Conservation (phyloP, 176 grass and related monocot genomes). For the Aegilops speltoides region DNA sequence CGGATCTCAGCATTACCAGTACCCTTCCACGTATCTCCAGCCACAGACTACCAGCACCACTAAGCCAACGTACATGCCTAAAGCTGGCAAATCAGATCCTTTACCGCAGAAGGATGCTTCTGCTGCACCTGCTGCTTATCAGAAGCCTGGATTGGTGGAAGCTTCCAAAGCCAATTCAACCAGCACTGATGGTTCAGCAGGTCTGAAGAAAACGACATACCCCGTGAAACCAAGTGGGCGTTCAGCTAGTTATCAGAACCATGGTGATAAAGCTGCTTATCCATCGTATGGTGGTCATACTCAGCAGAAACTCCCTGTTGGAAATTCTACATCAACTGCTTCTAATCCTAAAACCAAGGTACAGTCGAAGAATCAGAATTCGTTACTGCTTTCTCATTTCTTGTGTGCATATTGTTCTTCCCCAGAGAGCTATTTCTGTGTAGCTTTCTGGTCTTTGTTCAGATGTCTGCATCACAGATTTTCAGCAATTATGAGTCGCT, state of each 20-base stretch:
- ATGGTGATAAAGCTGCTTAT: slow-evolving; percentile 28
- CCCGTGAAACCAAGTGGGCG: slow-evolving; percentile 33
- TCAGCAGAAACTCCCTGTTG: slow-evolving; percentile 27
- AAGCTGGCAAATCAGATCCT: slow-evolving; percentile 30
- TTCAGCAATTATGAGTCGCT: neutral
- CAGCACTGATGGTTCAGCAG: slow-evolving; percentile 20
- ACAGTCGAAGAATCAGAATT: slow-evolving; percentile 32
- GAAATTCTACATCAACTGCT: slow-evolving; percentile 32
- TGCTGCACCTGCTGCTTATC: slow-evolving; percentile 34
- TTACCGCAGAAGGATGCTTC: slow-evolving; percentile 28
- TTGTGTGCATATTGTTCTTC: slow-evolving; percentile 3
- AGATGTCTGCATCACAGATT: neutral
- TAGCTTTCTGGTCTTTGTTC: slow-evolving; percentile 1
- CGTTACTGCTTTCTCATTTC: slow-evolving; percentile 8
- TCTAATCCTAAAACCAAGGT: slow-evolving; percentile 44
- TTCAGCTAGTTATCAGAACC: slow-evolving; percentile 43
- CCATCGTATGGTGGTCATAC: slow-evolving; percentile 34
- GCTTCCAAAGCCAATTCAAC: slow-evolving; percentile 30
- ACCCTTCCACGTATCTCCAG: slow-evolving; percentile 44
- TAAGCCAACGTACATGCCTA: slow-evolving; percentile 33
- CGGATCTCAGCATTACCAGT: slow-evolving; percentile 61
- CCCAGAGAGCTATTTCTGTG: neutral
- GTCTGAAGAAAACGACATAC: slow-evolving; percentile 31
- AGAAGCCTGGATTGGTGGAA: slow-evolving; percentile 32
- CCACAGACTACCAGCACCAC: slow-evolving; percentile 31